Evolutionary conservation across 2,329 filamentous ascomycete genomes (phyloP).

Genomic region (Penicillium sp.): DNA sequence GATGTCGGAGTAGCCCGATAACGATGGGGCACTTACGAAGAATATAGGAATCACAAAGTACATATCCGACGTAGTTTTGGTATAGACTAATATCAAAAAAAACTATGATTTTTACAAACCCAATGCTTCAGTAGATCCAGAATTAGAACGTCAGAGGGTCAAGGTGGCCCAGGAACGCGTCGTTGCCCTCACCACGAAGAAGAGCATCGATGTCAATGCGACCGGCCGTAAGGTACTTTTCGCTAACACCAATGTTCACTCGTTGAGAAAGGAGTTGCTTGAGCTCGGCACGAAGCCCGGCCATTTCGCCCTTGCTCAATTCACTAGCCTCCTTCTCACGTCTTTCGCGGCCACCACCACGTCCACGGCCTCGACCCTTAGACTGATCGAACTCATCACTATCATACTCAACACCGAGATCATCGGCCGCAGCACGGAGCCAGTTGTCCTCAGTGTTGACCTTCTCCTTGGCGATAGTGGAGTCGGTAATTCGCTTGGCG

Average conservation of each 20-base stretch:
- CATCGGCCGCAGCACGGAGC: constrained; percentile 79
- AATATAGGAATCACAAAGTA: neutral
- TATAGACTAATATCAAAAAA: constrained; percentile 11
- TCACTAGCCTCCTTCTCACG: constrained; percentile 68
- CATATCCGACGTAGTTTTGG: constrained; percentile 1
- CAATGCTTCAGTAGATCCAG: neutral
- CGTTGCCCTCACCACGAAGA: constrained; percentile 62
- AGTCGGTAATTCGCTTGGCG: constrained; percentile 84
- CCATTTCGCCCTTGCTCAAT: constrained; percentile 71
- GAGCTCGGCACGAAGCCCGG: constrained; percentile 67
- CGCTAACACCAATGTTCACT: constrained; percentile 84
- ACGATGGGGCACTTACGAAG: neutral
- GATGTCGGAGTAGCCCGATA: neutral
- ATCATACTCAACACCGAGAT: constrained; percentile 91
- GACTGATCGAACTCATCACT: constrained; percentile 76
- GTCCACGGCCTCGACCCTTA: constrained; percentile 64
- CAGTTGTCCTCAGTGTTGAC: constrained; percentile 79
- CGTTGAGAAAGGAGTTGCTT: constrained; percentile 66
- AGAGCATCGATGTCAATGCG: constrained; percentile 76
- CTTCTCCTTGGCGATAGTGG: constrained; percentile 81
- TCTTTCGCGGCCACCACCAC: constrained; percentile 69
- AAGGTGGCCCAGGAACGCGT: constrained; percentile 63
- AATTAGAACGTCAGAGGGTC: constrained; percentile 44
- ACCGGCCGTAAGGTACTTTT: constrained; percentile 78
- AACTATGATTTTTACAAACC: neutral